Percentiles rank a stretch among this genome's conserved stretches.
Conservation (phyloP, 768 basidiomycete species). For the Sarcodon sp. region DNA sequence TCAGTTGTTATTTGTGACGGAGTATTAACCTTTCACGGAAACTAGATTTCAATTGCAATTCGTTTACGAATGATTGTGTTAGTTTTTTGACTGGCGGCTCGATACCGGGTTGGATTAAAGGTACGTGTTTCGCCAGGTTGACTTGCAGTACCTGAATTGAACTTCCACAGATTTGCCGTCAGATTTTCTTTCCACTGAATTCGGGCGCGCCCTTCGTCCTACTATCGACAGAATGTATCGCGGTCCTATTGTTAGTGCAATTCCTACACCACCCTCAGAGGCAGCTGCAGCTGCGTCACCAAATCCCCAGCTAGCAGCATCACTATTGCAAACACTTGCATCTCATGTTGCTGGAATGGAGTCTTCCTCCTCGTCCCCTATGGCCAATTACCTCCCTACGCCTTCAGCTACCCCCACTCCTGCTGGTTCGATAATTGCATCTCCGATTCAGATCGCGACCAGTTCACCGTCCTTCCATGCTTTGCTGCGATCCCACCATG, state of each 20-base stretch:
- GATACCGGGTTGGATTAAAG: slow-evolving; percentile 75
- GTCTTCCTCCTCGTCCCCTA: slow-evolving; percentile 11
- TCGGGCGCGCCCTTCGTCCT: slow-evolving; percentile 75
- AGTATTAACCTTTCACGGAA: not conserved
- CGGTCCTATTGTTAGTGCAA: slow-evolving; percentile 34
- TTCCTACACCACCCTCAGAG: slow-evolving; percentile 17
- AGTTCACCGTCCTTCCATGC: slow-evolving; percentile 62
- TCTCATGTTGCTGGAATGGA: slow-evolving; percentile 25
- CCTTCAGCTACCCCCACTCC: slow-evolving; percentile 16
- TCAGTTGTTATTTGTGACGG: not conserved
- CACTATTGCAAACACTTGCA: slow-evolving; percentile 45
- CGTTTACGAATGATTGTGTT: slow-evolving; percentile 81
- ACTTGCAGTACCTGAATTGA: too few relatives aligned
- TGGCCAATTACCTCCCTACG: slow-evolving; percentile 9
- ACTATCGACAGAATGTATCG: slow-evolving; percentile 88
- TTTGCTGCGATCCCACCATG: slow-evolving; percentile 52
- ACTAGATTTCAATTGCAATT: slow-evolving; percentile 88
- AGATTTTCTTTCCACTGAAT: slow-evolving; percentile 83
- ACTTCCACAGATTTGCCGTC: slow-evolving; percentile 47
- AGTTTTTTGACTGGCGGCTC: slow-evolving; percentile 78
- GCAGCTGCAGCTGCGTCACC: slow-evolving; percentile 22
- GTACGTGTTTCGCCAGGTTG: slow-evolving; percentile 22
- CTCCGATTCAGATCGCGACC: slow-evolving; percentile 59
- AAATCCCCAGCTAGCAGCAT: slow-evolving; percentile 35
- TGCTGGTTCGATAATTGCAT: slow-evolving; percentile 38